These are phyloP conservation scores for Macrotyloma uniflorum DNA, from an alignment of 306 rosid species.

Conservation along the genomic window DNA sequence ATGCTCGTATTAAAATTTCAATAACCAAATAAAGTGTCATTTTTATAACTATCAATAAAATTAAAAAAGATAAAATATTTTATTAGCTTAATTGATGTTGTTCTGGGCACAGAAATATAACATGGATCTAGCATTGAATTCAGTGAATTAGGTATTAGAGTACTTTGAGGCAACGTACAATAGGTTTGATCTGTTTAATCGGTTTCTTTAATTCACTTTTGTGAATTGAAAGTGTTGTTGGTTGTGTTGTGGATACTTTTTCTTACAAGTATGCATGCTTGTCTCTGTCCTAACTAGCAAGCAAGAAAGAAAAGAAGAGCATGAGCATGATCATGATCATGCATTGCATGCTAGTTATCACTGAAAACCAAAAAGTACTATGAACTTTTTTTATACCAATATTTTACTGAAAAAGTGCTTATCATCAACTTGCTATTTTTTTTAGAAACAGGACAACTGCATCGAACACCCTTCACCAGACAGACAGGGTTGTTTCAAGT, in stretches of 20 bases:
- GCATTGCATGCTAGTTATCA: constrained; percentile 5
- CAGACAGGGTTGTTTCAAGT: not conserved
- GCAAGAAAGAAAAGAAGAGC: not conserved
- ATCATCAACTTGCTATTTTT: not conserved
- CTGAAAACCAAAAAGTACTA: constrained; percentile 21
- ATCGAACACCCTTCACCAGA: not conserved
- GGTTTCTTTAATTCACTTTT: not conserved
- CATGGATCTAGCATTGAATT: not conserved
- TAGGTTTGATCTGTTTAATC: not conserved
- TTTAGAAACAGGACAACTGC: not conserved
- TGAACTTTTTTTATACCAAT: not conserved
- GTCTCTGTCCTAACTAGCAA: not conserved
- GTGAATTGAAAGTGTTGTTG: not conserved
- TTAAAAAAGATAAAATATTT: too few relatives aligned
- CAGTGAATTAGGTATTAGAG: not conserved
- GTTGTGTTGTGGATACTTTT: not conserved
- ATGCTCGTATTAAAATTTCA: not conserved
- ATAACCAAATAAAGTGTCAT: not conserved
- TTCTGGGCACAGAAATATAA: too few relatives aligned
- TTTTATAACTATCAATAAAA: not conserved
- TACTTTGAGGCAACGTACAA: not conserved
- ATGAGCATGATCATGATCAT: too few relatives aligned
- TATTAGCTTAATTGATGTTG: too few relatives aligned
- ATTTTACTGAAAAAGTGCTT: not conserved
- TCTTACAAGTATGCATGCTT: constrained; percentile 11